Percentiles rank a stretch among this genome's conserved stretches.
Evolutionary conservation across 2,329 filamentous ascomycete genomes (phyloP).

Genomic region (Botrytis pseudocinerea): DNA sequence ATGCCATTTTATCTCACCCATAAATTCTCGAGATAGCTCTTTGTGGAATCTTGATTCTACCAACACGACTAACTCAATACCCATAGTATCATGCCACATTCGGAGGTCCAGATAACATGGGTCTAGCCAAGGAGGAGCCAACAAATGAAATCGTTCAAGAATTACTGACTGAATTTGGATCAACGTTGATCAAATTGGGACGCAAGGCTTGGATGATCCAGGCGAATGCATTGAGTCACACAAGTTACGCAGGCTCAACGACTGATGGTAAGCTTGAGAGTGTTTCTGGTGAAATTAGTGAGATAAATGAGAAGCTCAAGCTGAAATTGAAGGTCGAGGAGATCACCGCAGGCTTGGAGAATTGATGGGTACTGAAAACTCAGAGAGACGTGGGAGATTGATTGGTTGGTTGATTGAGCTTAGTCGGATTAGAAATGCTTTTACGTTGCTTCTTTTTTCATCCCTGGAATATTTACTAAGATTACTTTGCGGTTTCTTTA

Average conservation of each 20-base stretch:
- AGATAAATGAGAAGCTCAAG: not conserved
- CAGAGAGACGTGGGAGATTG: not conserved
- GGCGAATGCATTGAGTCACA: slow-evolving; percentile 30
- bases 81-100: slow-evolving; percentile 29
- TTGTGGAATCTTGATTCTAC: not conserved
- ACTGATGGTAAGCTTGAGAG: slow-evolving; percentile 15
- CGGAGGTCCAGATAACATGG: slow-evolving; percentile 28
- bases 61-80: not conserved
- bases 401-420: not conserved
- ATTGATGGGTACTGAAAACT: not conserved
- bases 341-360: not conserved
- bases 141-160: slow-evolving; percentile 24
- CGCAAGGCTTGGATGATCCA: slow-evolving; percentile 32
- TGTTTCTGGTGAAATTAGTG: not conserved
- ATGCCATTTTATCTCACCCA: not conserved
- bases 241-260: slow-evolving; percentile 27
- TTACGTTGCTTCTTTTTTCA: not conserved
- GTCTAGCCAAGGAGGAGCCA: slow-evolving; percentile 18
- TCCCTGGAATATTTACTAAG: slow-evolving; percentile 13
- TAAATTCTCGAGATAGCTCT: not conserved
- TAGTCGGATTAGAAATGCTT: not conserved
- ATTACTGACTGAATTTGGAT: slow-evolving; percentile 30
- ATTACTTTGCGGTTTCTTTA: not conserved
- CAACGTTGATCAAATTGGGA: slow-evolving; percentile 27
- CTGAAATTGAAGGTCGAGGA: not conserved